Base-by-base conservation (phyloP, 106 monocot genomes). In the Apostasia ramifera region DNA sequence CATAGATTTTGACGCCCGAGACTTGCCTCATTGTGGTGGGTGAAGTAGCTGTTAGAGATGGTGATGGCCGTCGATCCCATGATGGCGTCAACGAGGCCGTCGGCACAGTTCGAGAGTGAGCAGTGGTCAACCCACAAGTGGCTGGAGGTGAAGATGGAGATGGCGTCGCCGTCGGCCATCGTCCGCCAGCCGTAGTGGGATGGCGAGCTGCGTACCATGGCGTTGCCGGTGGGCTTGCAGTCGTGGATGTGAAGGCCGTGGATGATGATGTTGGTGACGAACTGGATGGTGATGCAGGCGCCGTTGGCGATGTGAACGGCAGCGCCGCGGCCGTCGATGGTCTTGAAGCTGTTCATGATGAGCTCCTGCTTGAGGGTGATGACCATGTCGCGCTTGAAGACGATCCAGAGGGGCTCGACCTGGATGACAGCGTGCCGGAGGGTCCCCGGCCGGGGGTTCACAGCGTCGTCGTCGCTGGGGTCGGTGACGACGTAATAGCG, bases 271-370 rank as follows among this genome's bases (percentile, higher is more conserved):
- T 81, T 81, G 38, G 72, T 81, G 44, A 81, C 58, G 37, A 70
- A 77, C 69, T 81, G 81, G 26, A 77, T 15, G 11, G 77, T 81
- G 63, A 81, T 55, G 69, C 81, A 81, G 2, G 77, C 81, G 38
- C 81, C 81, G 9, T 81, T 77, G 39, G 81, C 81, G 3, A 81
- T 77, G 69, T 81, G 81, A 4, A 81, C 81, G 11, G 64, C 65
- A n/a, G 26, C 73, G 0, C 81, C 81, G 38, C 81, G 76, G 15
- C 81, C 81, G 41, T 81, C 81, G 38, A 81, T 73, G 48, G 81
- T 81, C 67, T 81, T 81, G 72, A 81, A 81, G 64, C 81, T 81
- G 77, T 81, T 81, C 81, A 81, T 81, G 68, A 81, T 81, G 52
- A 81, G 81, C 63, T 81, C 81, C 53, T 81, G 68, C 64, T 81